A percentile compares a stretch with the other conserved stretches of the same genome.
phyloP scores from a whole-genome alignment of 768 basidiomycete genomes.

The Pisolithus marmoratus region DNA sequence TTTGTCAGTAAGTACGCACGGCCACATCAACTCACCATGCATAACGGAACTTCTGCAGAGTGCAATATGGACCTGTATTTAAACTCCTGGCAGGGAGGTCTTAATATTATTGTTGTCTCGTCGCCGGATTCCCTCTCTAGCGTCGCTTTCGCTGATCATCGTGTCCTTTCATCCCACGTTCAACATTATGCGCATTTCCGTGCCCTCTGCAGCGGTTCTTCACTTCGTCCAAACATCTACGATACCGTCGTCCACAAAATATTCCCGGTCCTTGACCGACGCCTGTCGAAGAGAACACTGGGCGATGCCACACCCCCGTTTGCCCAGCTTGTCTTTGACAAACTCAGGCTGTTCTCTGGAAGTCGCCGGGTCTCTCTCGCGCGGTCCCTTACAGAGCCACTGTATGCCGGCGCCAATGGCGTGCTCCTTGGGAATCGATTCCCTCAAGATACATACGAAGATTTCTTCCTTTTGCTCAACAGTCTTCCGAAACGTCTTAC shows the following conservation, averaged over 20 bases:
- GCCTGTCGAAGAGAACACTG: conserved; percentile 10
- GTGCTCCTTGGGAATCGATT: conserved; percentile 16
- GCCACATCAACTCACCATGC: neutral
- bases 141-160: conserved; percentile 2
- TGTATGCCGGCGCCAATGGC: conserved; percentile 13
- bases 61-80: conserved; percentile 10
- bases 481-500: conserved; percentile 16
- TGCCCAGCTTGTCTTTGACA: conserved; percentile 7
- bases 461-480: conserved; percentile 14
- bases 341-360: conserved; percentile 6
- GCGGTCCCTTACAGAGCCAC: conserved; percentile 11
- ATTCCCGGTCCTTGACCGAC: conserved; percentile 18
- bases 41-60: conserved; percentile 1
- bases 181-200: conserved; percentile 10
- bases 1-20: conserved; percentile 13
- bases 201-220: conserved; percentile 8
- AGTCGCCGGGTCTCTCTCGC: conserved; percentile 7
- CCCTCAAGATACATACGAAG: conserved; percentile 13
- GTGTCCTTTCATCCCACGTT: conserved; percentile 9
- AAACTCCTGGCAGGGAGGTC: conserved; percentile 12
- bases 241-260: conserved; percentile 14
- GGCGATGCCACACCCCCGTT: conserved; percentile 8
- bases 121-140: conserved; percentile 10
- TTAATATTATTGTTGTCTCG: conserved; percentile 12
- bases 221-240: conserved; percentile 7